Conservation (phyloP, 306 rosid genomes). For the Ammopiptanthus mongolicus region DNA sequence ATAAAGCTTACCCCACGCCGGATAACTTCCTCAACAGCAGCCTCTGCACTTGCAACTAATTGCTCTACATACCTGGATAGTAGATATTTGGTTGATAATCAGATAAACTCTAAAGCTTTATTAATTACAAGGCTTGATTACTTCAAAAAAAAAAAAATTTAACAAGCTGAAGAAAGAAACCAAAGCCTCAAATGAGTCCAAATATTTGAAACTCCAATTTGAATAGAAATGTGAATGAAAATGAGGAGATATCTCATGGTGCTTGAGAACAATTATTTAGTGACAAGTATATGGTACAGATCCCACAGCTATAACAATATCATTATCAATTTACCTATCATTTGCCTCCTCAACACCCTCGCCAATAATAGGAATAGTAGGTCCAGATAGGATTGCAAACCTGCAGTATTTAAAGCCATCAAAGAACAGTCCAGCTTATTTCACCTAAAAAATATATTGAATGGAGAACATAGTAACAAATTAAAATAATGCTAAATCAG, state of each 20-base stretch:
- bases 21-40: conserved; percentile 91
- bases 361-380: conserved; percentile 95
- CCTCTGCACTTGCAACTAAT: conserved; percentile 92
- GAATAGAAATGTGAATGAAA: conserved; percentile 11
- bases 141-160: neutral
- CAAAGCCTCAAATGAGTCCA: conserved; percentile 17
- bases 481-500: conserved; percentile 5
- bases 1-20: conserved; percentile 74
- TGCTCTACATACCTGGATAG: conserved; percentile 81
- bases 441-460: conserved; percentile 10
- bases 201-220: conserved; percentile 15
- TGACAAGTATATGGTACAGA: neutral
- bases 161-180: conserved; percentile 11
- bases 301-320: conserved; percentile 14
- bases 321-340: conserved; percentile 62
- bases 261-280: conserved; percentile 10
- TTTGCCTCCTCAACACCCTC: conserved; percentile 96
- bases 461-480: neutral
- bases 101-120: conserved; percentile 15
- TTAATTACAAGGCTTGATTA: neutral
- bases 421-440: conserved; percentile 27
- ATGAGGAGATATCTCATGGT: neutral
- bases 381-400: conserved; percentile 93
- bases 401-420: conserved; percentile 48
- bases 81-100: conserved; percentile 20